Conservation (phyloP, 2,329 filamentous ascomycete genomes). For the Talaromyces pinophilus region DNA sequence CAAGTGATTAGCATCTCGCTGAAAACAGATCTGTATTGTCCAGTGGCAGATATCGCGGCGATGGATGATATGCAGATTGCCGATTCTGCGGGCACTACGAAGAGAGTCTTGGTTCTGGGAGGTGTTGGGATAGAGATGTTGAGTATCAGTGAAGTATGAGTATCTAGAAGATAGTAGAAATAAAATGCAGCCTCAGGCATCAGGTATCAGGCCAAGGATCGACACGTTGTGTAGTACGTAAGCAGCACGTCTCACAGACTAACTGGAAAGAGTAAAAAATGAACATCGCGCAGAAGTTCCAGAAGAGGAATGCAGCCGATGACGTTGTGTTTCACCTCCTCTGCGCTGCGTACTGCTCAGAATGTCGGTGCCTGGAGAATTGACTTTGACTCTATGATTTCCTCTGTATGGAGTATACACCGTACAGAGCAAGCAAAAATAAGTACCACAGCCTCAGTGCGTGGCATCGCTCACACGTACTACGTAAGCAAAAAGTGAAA, state of each 20-base stretch:
- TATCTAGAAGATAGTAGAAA: neutral
- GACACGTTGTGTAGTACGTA: neutral
- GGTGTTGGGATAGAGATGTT: constrained; percentile 54
- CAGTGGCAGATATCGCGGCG: constrained; percentile 58
- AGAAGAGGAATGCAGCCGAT: constrained; percentile 4
- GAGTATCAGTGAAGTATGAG: neutral
- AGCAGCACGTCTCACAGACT: neutral
- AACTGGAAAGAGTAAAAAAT: neutral
- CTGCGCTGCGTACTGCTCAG: neutral
- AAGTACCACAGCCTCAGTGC: constrained; percentile 12
- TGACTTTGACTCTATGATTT: neutral
- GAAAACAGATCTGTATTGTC: constrained; percentile 43
- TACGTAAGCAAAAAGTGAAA: neutral
- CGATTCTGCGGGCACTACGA: neutral
- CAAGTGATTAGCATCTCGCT: constrained; percentile 32
- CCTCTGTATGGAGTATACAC: neutral
- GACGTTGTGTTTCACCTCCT: constrained; percentile 7
- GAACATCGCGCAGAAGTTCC: neutral
- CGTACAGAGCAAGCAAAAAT: neutral
- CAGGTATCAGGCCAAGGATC: neutral
- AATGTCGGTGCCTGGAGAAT: neutral
- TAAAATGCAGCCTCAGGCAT: neutral
- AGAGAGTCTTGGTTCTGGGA: constrained; percentile 42
- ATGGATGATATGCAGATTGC: constrained; percentile 40
- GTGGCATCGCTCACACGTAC: neutral